Evolutionary conservation across 371 early-diverging fungal species (phyloP).

Genomic region (Nematocida displodere): DNA sequence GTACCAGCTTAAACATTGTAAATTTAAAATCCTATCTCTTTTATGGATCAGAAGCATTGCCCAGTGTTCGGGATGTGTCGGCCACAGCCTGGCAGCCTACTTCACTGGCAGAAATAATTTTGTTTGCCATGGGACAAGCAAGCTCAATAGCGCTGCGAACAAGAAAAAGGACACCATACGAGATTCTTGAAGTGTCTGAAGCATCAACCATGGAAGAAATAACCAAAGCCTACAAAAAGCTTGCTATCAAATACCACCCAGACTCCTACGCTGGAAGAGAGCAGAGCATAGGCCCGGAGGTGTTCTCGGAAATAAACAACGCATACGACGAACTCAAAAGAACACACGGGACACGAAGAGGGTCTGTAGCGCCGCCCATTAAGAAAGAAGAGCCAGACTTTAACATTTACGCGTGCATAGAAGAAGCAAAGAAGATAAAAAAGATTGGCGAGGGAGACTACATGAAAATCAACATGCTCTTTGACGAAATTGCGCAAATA

Average conservation of each 20-base stretch:
- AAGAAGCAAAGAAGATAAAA: constrained; percentile 1
- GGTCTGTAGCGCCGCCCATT: neutral
- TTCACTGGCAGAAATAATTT: too few species aligned
- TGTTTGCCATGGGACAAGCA: constrained; percentile 42
- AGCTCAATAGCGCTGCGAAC: constrained; percentile 17
- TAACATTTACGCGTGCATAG: constrained; percentile 20
- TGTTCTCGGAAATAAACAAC: constrained; percentile 50
- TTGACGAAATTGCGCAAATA: constrained; percentile 16
- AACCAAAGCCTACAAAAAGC: constrained; percentile 87
- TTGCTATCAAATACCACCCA: constrained; percentile 86
- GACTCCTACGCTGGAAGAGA: constrained; percentile 73
- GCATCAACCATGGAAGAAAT: constrained; percentile 75
- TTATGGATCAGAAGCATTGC: too few species aligned
- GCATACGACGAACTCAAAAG: constrained; percentile 47
- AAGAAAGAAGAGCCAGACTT: constrained; percentile 45
- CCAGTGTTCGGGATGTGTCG: too few species aligned
- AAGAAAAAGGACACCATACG: constrained; percentile 45
- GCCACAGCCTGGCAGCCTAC: too few species aligned
- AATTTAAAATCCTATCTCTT: too few species aligned
- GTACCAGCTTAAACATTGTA: too few species aligned
- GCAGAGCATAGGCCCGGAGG: constrained; percentile 74
- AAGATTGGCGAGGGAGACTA: constrained; percentile 46
- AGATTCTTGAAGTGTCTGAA: constrained; percentile 76
- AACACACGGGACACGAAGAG: neutral
- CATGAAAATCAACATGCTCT: constrained; percentile 33